These are phyloP conservation scores for Prunus davidiana DNA, from an alignment of 306 rosid genomes.

Conservation along the genomic window DNA sequence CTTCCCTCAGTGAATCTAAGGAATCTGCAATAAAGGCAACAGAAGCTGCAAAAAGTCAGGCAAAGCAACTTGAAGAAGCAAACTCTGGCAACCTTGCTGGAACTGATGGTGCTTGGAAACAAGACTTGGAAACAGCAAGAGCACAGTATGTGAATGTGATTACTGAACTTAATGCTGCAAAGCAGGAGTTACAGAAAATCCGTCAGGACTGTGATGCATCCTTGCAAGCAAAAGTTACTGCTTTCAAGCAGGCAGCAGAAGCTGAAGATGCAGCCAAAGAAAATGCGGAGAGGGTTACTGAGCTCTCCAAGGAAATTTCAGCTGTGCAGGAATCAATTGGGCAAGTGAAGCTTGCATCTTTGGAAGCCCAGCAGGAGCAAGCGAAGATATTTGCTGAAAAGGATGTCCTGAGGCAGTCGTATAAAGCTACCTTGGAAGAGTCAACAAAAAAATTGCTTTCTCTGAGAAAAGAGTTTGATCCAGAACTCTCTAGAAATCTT, in stretches of 20 bases:
- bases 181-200: constrained; percentile 67
- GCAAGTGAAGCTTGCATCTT: constrained; percentile 65
- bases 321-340: constrained; percentile 66
- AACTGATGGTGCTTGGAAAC: constrained; percentile 54
- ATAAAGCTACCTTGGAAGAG: constrained; percentile 63
- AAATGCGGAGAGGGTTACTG: constrained; percentile 54
- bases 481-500: constrained; percentile 56
- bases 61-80: constrained; percentile 59
- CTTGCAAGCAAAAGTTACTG: constrained; percentile 51
- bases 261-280: constrained; percentile 63
- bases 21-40: constrained; percentile 56
- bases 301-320: constrained; percentile 75
- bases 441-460: constrained; percentile 56
- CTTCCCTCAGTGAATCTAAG: constrained; percentile 58
- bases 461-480: constrained; percentile 56
- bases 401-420: constrained; percentile 63
- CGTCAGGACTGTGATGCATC: constrained; percentile 75
- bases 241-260: constrained; percentile 57
- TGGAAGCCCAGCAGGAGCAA: constrained; percentile 70
- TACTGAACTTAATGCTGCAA: constrained; percentile 78
- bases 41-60: constrained; percentile 61
- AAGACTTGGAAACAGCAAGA: constrained; percentile 69
- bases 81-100: constrained; percentile 40
- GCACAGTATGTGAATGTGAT: constrained; percentile 52
- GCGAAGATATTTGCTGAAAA: constrained; percentile 60